These are phyloP conservation scores for Coniochaeta pulveracea DNA, from an alignment of 2,329 filamentous ascomycete genomes.

Conservation along the genomic window DNA sequence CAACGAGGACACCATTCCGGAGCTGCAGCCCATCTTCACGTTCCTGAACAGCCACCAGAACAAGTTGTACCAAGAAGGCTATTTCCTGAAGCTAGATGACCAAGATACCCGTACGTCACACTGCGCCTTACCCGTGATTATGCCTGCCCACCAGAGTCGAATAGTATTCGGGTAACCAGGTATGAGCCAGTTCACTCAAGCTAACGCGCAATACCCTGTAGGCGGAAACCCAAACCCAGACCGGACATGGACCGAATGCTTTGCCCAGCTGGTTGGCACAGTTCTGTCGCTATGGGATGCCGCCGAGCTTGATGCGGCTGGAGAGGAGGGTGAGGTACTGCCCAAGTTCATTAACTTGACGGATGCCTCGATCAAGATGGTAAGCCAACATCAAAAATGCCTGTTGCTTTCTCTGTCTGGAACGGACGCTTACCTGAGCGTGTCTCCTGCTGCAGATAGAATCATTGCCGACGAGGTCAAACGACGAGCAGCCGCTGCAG, in stretches of 20 bases:
- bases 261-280: conserved; percentile 90
- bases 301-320: conserved; percentile 76
- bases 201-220: conserved; percentile 13
- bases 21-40: conserved; percentile 87
- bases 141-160: background rate
- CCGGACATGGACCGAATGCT: conserved; percentile 90
- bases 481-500: conserved; percentile 68
- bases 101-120: conserved; percentile 69
- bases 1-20: conserved; percentile 74
- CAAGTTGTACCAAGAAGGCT: conserved; percentile 95
- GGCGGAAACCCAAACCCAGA: conserved; percentile 70
- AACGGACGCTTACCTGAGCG: conserved; percentile 10
- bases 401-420: too few relatives aligned
- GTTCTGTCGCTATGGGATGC: conserved; percentile 95
- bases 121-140: too few relatives aligned
- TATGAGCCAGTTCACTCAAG: too few relatives aligned
- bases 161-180: background rate
- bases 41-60: conserved; percentile 92
- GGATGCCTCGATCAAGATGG: conserved; percentile 97
- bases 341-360: conserved; percentile 81
- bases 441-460: conserved; percentile 61
- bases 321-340: conserved; percentile 52
- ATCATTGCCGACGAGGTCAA: conserved; percentile 73
- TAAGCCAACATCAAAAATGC: conserved; percentile 24
- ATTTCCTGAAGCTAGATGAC: conserved; percentile 94